Conservation (phyloP, 805 yeast genomes). For the Candida rishiriensis region DNA sequence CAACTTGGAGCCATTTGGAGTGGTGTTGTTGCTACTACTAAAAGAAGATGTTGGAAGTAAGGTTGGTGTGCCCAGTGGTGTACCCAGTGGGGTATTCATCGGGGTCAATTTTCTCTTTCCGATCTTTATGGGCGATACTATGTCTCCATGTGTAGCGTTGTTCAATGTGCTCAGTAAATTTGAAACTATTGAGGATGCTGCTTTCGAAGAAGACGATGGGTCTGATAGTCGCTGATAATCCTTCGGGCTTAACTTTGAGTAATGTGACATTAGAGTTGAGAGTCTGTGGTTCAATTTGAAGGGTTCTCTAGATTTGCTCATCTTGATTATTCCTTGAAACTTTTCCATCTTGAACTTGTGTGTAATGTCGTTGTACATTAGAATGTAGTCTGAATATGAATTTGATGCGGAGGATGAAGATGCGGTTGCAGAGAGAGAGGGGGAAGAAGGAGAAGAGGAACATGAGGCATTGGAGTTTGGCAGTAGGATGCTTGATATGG, state of each 20-base stretch:
- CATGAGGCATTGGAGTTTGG: background rate
- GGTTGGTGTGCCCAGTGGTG: constrained; percentile 1
- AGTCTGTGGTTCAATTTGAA: constrained; percentile 14
- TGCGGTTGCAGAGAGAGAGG: background rate
- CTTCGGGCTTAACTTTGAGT: background rate
- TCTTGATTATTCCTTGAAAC: constrained; percentile 23
- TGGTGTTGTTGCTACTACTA: background rate
- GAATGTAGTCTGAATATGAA: constrained; percentile 20
- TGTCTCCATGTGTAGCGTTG: background rate
- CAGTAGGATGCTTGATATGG: constrained; percentile 2
- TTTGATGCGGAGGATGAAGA: background rate
- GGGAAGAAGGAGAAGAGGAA: background rate
- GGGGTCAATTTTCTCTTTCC: constrained; percentile 6
- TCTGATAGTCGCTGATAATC: background rate
- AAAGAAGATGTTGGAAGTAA: background rate
- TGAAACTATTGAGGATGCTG: background rate
- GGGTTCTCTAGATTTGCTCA: constrained; percentile 31
- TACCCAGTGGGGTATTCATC: constrained; percentile 4
- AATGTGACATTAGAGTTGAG: constrained; percentile 1
- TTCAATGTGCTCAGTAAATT: background rate
- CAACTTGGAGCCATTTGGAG: background rate
- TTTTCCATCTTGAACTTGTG: constrained; percentile 24
- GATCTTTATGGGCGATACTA: constrained; percentile 1
- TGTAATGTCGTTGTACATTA: constrained; percentile 24
- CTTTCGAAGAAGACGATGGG: background rate